Evolutionary conservation across 306 rosid genomes (phyloP), one percentile per base, ranked within the genome.

Genomic region (Sicyos baderoa): DNA sequence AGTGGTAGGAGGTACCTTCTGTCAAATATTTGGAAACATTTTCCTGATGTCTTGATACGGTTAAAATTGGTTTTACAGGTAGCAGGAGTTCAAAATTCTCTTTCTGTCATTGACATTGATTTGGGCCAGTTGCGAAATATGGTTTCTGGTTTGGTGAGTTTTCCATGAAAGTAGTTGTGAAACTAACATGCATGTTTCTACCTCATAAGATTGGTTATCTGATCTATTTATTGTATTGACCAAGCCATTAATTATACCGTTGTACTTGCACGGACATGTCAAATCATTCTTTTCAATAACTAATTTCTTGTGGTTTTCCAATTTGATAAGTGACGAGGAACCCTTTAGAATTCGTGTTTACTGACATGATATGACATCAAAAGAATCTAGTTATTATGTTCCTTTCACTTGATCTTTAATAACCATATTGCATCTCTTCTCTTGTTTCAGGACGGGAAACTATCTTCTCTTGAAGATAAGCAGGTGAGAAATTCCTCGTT

Each of bases 81-180:
- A 76, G 54, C 83, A 62, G 90, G 82, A 66, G 96, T 88, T 77
- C 86, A 85, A 76, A 74, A 65, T 56, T 76, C 89, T 61, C 81
- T 90, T 54, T 53, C 83, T 73, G 73, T 66, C 62, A 76, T 88
- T 48, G 91, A 81, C 64, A 81, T 66, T 58, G 90, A 84, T 79
- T 75, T 94, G 85, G 76, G 78, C 56, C 21, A 61, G 44, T 73
- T 94, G 85, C 90, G 84, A 63, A 71, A 50, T 35, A 52, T 84
- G 72, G 85, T 94, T 72, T 81, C 78, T 73, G 75, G 85, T 70
- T 72, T 94, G 99, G 99, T 94, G 85, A 85, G 90, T 84, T 78
- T 51, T 72, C 37, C 63, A 54, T 65, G 23, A 47, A 73, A 81
- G 58, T 44, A 12, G 64, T 63, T 70, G 62, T 57, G 19, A 52